Base-by-base conservation (phyloP, 345 rosid species). In the Iberis pinnata region DNA sequence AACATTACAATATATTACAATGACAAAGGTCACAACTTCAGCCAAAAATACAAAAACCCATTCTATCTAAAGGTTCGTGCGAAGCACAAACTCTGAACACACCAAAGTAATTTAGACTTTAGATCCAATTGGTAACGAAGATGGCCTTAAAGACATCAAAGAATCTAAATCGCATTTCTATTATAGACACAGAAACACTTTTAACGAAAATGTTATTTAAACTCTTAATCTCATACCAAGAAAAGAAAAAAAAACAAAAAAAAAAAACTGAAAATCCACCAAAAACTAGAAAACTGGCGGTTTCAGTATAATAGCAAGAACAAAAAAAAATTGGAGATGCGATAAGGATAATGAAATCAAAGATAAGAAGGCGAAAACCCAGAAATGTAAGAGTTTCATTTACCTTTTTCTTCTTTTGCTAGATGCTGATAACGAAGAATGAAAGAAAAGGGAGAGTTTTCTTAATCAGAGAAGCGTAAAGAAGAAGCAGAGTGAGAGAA, bases 401-500 rank as follows among this genome's bases (percentile, higher is more conserved):
- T 31, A 57, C 70, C 64, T 56, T 47, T 11, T 10, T 19, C 0
- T n/a, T 1, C 15, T 18, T 15, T 13, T 38, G 25, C 32, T 26
- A 4, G 25, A 14, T 45, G 17, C 24, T 15, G 38, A 40, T 31
- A 12, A 40, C 29, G 40, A 53, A 32, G 64, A 37, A 24, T 38
- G 10, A 18, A 44, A 58, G 25, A 9, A 9, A 18, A 32, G 0
- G 0, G 6, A 3, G 12, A 0, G 35, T 5, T 8, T 7, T 15
- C 2, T 11, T 3, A 33, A n/a, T n/a, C 58, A 53, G 42, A 51
- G 60, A 58, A 52, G 70, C 65, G 54, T 65, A 27, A 17, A 26
- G 13, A 15, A 45, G 60, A 44, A 43, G 64, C 54, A 54, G 64
- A 40, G 56, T 12, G 27, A 41, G 43, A 29, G 62, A 55, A 55